phyloP scores from a whole-genome alignment of 2,329 filamentous ascomycete species.

The Colletotrichum orchidophilum region DNA sequence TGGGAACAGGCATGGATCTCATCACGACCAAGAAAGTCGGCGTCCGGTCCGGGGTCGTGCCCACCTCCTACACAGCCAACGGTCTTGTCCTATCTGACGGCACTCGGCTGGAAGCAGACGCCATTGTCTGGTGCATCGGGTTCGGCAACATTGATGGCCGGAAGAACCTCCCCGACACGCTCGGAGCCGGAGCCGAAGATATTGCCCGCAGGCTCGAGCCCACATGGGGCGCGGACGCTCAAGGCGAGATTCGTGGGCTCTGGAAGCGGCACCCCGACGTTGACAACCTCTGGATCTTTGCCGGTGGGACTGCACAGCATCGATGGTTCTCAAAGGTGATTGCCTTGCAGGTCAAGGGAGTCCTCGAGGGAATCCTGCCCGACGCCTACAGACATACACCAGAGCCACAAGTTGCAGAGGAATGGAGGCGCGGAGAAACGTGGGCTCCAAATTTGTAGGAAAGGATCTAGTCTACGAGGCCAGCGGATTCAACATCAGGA shows the following conservation, averaged over 20 bases:
- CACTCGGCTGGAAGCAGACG: constrained; percentile 42
- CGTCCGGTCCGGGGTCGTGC: constrained; percentile 41
- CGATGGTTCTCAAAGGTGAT: constrained; percentile 44
- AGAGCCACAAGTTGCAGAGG: not conserved
- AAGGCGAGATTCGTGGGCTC: constrained; percentile 53
- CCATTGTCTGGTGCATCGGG: constrained; percentile 49
- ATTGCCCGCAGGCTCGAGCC: constrained; percentile 45
- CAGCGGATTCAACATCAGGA: not conserved
- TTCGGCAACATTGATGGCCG: constrained; percentile 44
- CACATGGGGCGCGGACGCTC: constrained; percentile 51
- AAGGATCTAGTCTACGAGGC: not conserved
- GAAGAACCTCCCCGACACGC: constrained; percentile 38
- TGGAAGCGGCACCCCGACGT: constrained; percentile 46
- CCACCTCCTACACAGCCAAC: constrained; percentile 39
- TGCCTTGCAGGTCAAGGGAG: constrained; percentile 48
- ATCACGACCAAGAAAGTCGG: constrained; percentile 41
- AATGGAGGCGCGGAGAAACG: not conserved
- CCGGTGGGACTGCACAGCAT: constrained; percentile 45
- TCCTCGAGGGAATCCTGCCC: constrained; percentile 45
- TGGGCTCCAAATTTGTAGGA: not conserved
- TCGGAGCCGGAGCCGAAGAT: constrained; percentile 39
- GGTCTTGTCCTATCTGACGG: constrained; percentile 44
- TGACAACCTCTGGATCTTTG: constrained; percentile 48
- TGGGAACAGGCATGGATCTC: constrained; percentile 43
- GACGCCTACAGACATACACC: constrained; percentile 19